Conservation (phyloP, 306 rosid genomes). For the apple (Malus domestica) region ASM211411v1 NC_041797.1:35862501-35863000, state of each 20-base stretch:
- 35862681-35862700: too few relatives aligned
- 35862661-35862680: too few relatives aligned
- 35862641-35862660: too few relatives aligned
- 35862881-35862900: too few relatives aligned
- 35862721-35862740: not conserved
- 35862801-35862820: not conserved
- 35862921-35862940: too few relatives aligned
- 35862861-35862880: too few relatives aligned
- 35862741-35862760: not conserved
- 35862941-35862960: not conserved
- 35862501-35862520: slow-evolving; percentile 92
- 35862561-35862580: slow-evolving; percentile 29
- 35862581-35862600: too few relatives aligned
- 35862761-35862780: not conserved
- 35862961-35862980: not conserved
- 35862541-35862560: slow-evolving; percentile 98
- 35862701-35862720: not conserved
- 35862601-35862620: too few relatives aligned
- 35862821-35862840: too few relatives aligned
- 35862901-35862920: too few relatives aligned
- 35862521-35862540: slow-evolving; percentile 82
- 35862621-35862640: too few relatives aligned
- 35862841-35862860: too few relatives aligned
- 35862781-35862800: not conserved
- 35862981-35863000: not conserved